Evolutionary conservation across 78 protist species (phyloP).

Genomic region (Planoprotostelium fungivorum): DNA sequence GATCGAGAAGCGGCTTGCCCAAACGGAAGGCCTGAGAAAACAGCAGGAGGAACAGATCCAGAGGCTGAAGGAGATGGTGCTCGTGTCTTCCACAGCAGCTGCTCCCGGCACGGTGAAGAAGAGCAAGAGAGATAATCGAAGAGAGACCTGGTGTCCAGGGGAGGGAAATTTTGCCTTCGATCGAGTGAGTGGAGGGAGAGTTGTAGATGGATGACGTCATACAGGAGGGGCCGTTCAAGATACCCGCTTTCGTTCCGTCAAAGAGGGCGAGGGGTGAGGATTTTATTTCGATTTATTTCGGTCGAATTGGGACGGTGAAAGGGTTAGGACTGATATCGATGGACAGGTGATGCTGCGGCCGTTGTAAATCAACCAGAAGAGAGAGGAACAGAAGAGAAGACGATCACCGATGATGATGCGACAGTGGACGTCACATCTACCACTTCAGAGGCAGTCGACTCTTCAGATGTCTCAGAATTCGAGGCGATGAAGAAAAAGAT

Average conservation of each 20-base stretch:
- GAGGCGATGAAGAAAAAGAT: too few species aligned
- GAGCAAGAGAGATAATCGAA: neutral
- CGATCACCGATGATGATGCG: too few species aligned
- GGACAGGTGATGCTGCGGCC: too few species aligned
- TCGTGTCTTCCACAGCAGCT: neutral
- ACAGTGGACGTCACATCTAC: too few species aligned
- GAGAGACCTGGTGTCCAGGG: neutral
- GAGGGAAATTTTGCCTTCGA: neutral
- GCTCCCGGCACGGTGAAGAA: neutral
- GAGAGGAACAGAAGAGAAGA: too few species aligned
- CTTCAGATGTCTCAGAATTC: too few species aligned
- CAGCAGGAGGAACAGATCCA: neutral
- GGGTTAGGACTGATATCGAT: too few species aligned
- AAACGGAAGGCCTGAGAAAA: neutral
- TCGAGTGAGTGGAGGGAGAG: neutral
- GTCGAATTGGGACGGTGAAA: too few species aligned
- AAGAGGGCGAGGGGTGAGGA: neutral
- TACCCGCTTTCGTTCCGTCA: neutral
- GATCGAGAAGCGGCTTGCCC: neutral
- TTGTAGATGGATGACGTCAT: neutral
- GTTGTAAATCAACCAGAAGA: too few species aligned
- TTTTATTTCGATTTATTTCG: too few species aligned
- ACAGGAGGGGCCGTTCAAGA: neutral
- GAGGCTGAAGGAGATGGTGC: neutral
- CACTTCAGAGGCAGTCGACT: too few species aligned